Evolutionary conservation across 495 filamentous ascomycete species (phyloP).

Genomic region (Neurospora cerealis): DNA sequence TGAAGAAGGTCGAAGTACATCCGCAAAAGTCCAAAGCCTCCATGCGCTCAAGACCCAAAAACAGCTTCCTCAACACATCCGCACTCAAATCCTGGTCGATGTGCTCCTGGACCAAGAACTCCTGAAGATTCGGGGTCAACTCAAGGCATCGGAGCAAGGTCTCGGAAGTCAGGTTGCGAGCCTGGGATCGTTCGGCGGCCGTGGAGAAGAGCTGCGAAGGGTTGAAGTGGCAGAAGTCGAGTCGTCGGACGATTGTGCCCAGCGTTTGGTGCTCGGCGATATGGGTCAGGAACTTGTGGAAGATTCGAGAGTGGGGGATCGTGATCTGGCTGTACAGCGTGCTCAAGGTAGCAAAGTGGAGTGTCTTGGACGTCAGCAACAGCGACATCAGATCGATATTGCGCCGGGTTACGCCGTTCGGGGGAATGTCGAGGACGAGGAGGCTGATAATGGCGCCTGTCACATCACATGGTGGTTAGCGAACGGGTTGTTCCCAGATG

Average conservation of each 20-base stretch:
- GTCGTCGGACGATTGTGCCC: constrained; percentile 67
- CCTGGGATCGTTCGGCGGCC: constrained; percentile 67
- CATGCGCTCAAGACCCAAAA: constrained; percentile 61
- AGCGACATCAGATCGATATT: constrained; percentile 77
- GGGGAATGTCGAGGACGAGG: constrained; percentile 64
- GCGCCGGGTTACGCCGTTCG: constrained; percentile 65
- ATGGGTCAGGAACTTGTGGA: constrained; percentile 72
- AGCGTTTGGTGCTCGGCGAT: constrained; percentile 60
- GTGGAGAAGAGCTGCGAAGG: constrained; percentile 72
- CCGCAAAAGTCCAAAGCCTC: constrained; percentile 72
- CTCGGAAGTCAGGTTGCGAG: constrained; percentile 69
- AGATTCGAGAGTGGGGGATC: constrained; percentile 78
- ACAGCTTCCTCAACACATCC: constrained; percentile 61
- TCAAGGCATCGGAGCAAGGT: constrained; percentile 69
- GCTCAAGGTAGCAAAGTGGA: constrained; percentile 66
- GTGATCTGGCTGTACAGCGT: constrained; percentile 78
- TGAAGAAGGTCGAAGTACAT: constrained; percentile 62
- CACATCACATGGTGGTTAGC: constrained; percentile 10
- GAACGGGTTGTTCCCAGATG: background rate
- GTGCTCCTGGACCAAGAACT: constrained; percentile 77
- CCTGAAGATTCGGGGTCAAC: constrained; percentile 64
- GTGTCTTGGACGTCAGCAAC: constrained; percentile 61
- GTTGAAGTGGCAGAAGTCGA: constrained; percentile 87
- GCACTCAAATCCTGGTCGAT: constrained; percentile 67
- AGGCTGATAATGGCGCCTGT: constrained; percentile 68